Percentiles rank a stretch among this genome's conserved stretches.
These are phyloP conservation scores for Pythium volutum DNA, from an alignment of 352 stramenopile genomes.

Conservation along the genomic window DNA sequence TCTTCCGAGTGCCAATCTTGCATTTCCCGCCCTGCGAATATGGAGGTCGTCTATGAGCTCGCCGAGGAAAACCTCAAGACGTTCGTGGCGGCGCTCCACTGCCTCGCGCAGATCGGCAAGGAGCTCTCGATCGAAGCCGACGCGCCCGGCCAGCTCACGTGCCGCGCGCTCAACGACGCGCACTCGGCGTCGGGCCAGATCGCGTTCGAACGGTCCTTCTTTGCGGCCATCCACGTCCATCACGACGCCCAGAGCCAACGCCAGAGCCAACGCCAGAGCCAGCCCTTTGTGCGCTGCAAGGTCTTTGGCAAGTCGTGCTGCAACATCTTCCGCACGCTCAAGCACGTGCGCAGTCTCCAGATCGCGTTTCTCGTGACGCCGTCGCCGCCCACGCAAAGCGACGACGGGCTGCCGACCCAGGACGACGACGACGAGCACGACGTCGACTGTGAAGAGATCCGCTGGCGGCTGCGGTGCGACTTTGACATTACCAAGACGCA, in stretches of 20 bases:
- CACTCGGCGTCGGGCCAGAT: conserved; percentile 75
- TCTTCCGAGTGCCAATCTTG: conserved; percentile 10
- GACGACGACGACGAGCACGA: conserved; percentile 43
- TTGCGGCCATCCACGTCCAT: conserved; percentile 24
- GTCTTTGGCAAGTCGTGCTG: conserved; percentile 75
- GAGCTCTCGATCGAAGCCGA: conserved; percentile 78
- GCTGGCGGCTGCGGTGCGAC: conserved; percentile 70
- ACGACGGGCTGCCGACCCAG: conserved; percentile 11
- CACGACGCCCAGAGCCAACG: background rate
- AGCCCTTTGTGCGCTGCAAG: conserved; percentile 69
- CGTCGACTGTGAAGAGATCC: conserved; percentile 60
- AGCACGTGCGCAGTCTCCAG: conserved; percentile 76
- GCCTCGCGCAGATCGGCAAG: conserved; percentile 74
- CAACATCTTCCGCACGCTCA: conserved; percentile 81
- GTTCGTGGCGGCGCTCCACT: conserved; percentile 77
- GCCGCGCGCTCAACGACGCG: conserved; percentile 78
- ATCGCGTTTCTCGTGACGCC: conserved; percentile 57
- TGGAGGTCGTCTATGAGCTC: conserved; percentile 74
- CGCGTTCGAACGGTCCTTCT: conserved; percentile 66
- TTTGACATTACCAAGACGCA: conserved; percentile 88
- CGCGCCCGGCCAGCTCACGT: conserved; percentile 41
- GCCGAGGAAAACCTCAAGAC: conserved; percentile 74
- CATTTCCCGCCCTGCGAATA: conserved; percentile 19
- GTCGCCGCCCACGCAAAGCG: conserved; percentile 17
- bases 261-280: background rate